phyloP scores from a whole-genome alignment of 495 filamentous ascomycete species.

The Jackrogersella multiformis region DNA sequence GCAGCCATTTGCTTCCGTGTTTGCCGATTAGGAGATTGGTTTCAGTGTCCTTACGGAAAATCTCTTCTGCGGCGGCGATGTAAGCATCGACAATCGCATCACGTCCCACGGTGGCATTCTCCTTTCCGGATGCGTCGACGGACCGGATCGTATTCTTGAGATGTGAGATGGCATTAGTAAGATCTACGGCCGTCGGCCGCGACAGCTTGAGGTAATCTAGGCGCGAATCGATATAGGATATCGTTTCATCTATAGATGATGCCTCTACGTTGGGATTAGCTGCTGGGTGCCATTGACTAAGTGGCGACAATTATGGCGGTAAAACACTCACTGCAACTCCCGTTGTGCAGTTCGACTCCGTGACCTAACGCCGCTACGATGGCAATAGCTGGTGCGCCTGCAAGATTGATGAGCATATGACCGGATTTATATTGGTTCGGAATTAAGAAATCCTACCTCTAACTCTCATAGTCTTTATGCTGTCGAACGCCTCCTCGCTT shows the following conservation, averaged over 20 bases:
- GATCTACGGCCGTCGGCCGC: constrained; percentile 92
- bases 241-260: constrained; percentile 65
- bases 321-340: constrained; percentile 54
- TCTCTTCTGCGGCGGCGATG: constrained; percentile 80
- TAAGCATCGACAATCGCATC: constrained; percentile 69
- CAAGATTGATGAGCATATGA: constrained; percentile 4
- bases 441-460: constrained; percentile 56
- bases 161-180: constrained; percentile 86
- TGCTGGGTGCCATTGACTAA: not conserved
- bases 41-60: constrained; percentile 84
- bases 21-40: constrained; percentile 88
- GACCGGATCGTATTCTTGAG: constrained; percentile 67
- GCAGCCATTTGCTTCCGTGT: constrained; percentile 85
- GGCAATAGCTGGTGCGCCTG: constrained; percentile 90
- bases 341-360: constrained; percentile 74
- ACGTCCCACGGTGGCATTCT: constrained; percentile 47
- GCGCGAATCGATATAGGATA: constrained; percentile 72
- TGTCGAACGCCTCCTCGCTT: constrained; percentile 85
- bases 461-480: constrained; percentile 93
- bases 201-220: constrained; percentile 86
- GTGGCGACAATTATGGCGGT: not conserved
- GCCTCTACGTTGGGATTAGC: constrained; percentile 27
- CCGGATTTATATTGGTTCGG: not conserved
- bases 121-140: constrained; percentile 44
- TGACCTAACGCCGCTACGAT: constrained; percentile 92